These are phyloP conservation scores for Psophocarpus tetragonolobus DNA, from an alignment of 306 rosid genomes.

Conservation along the genomic window DNA sequence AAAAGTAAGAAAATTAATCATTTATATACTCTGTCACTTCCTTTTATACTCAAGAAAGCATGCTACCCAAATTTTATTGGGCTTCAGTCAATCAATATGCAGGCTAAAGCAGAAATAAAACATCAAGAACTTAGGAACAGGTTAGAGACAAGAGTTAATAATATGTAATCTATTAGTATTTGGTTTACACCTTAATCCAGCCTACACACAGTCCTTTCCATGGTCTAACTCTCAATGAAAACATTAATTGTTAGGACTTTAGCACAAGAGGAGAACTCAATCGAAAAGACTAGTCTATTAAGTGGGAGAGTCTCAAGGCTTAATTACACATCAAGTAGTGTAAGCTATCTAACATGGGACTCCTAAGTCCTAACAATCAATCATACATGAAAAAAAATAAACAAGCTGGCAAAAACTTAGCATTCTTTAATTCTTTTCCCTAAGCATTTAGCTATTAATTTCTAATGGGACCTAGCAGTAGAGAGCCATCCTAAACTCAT, in stretches of 20 bases:
- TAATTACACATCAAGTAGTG: too few relatives aligned
- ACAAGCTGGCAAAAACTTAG: not conserved
- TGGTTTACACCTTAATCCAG: not conserved
- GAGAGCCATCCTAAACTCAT: not conserved
- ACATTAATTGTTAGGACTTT: not conserved
- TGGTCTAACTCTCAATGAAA: not conserved
- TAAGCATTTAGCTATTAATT: not conserved
- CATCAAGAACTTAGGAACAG: not conserved
- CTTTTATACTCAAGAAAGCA: constrained; percentile 17
- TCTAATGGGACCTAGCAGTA: not conserved
- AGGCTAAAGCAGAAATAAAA: constrained; percentile 4
- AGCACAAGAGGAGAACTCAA: not conserved
- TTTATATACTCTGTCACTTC: not conserved
- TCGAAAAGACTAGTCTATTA: too few relatives aligned
- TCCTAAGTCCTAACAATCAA: too few relatives aligned
- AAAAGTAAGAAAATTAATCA: not conserved
- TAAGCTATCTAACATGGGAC: too few relatives aligned
- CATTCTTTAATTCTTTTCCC: not conserved
- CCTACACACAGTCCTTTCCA: not conserved
- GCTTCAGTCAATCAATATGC: constrained; percentile 15
- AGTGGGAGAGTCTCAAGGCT: too few relatives aligned
- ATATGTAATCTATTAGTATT: not conserved
- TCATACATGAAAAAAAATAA: not conserved
- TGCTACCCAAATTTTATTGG: constrained; percentile 7
- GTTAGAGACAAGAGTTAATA: not conserved